A percentile compares a stretch with the other conserved stretches of the same genome.
Evolutionary conservation across 2,329 filamentous ascomycete genomes (phyloP).

Genomic region (Diaporthe aspalathi): DNA sequence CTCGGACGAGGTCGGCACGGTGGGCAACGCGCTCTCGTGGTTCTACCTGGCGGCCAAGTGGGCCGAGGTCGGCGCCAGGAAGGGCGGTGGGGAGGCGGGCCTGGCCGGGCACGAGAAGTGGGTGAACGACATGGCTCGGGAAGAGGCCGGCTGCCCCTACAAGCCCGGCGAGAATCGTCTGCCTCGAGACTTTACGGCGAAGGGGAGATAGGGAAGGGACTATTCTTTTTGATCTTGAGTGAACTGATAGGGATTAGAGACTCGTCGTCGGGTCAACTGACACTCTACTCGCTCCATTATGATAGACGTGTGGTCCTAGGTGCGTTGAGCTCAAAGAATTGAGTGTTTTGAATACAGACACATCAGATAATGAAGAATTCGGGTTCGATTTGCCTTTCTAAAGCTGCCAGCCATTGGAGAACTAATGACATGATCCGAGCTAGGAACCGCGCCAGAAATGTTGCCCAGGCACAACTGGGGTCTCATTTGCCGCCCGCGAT

Average conservation of each 20-base stretch:
- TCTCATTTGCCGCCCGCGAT: constrained; percentile 11
- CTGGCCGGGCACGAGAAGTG: constrained; percentile 71
- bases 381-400: background rate
- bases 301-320: background rate
- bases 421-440: background rate
- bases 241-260: too few relatives aligned
- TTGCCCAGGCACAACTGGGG: background rate
- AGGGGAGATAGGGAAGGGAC: constrained; percentile 40
- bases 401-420: background rate
- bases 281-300: background rate
- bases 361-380: background rate
- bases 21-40: constrained; percentile 82
- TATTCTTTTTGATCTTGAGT: too few relatives aligned
- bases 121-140: constrained; percentile 80
- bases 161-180: constrained; percentile 69
- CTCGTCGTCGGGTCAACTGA: too few relatives aligned
- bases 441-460: background rate
- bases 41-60: constrained; percentile 80
- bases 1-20: constrained; percentile 84
- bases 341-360: background rate
- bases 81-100: constrained; percentile 50
- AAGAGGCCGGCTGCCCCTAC: constrained; percentile 71
- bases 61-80: constrained; percentile 63
- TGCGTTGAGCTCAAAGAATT: background rate
- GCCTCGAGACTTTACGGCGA: constrained; percentile 59